These are phyloP conservation scores for Blepharisma undulans DNA, from an alignment of 169 alveolate genomes.

Conservation along the genomic window DNA sequence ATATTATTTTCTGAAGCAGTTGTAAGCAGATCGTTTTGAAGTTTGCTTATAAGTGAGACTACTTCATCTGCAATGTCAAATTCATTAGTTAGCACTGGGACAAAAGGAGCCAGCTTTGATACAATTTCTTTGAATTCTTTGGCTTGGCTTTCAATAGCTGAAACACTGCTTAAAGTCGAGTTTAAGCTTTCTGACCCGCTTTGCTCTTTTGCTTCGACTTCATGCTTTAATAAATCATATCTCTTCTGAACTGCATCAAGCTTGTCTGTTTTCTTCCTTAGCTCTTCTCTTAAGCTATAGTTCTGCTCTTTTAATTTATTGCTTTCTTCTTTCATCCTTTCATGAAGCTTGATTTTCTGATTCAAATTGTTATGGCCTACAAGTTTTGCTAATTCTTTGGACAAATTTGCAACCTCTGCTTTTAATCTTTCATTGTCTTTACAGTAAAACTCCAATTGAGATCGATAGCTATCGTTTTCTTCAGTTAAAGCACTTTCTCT, in stretches of 20 bases:
- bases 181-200: not conserved
- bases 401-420: constrained; percentile 31
- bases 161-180: not conserved
- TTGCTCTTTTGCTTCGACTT: not conserved
- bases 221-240: not conserved
- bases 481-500: not conserved
- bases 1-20: not conserved
- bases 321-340: constrained; percentile 52
- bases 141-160: not conserved
- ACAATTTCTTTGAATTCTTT: not conserved
- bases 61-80: not conserved
- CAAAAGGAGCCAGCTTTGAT: not conserved
- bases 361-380: constrained; percentile 42
- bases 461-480: not conserved
- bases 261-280: constrained; percentile 36
- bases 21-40: not conserved
- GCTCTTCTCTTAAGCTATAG: constrained; percentile 37
- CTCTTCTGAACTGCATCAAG: not conserved
- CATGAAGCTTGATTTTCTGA: constrained; percentile 51
- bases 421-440: constrained; percentile 45
- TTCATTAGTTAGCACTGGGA: not conserved
- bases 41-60: not conserved
- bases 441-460: not conserved
- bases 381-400: constrained; percentile 35
- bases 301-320: constrained; percentile 52